Evolutionary conservation across 192 early-diverging fungal species (phyloP).

Genomic region (Rhizoclosmatium sp.): DNA sequence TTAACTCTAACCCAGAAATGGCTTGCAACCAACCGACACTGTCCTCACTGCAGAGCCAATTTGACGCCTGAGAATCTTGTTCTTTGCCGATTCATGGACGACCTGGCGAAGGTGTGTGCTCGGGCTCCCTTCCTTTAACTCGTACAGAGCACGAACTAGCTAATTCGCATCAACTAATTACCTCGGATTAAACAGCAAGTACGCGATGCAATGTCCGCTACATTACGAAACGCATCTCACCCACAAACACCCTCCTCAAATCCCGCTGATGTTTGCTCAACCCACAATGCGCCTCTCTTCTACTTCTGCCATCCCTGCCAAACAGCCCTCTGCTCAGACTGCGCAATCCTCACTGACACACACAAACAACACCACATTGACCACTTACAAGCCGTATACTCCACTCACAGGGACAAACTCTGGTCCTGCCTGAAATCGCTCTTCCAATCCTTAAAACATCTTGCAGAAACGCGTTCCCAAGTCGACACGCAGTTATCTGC

Average conservation of each 20-base stretch:
- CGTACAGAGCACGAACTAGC: background rate
- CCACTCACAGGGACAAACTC: slow-evolving; percentile 12
- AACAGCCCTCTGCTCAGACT: slow-evolving; percentile 55
- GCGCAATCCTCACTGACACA: slow-evolving; percentile 49
- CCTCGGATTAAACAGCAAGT: slow-evolving; percentile 14
- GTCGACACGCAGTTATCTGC: background rate
- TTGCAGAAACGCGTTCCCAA: background rate
- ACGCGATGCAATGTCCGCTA: slow-evolving; percentile 16
- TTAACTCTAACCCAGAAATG: slow-evolving; percentile 48
- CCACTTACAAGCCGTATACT: slow-evolving; percentile 41
- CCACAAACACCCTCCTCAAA: too few species aligned
- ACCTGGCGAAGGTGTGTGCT: slow-evolving; percentile 40
- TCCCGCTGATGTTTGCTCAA: slow-evolving; percentile 24
- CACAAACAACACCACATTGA: slow-evolving; percentile 43
- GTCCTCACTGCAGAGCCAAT: slow-evolving; percentile 57
- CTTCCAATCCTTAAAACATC: slow-evolving; percentile 1
- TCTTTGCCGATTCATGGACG: slow-evolving; percentile 56
- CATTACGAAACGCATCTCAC: background rate
- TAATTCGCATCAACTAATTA: background rate
- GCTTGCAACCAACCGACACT: slow-evolving; percentile 47
- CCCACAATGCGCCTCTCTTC: slow-evolving; percentile 42
- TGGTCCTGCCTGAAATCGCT: slow-evolving; percentile 1
- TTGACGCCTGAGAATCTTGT: slow-evolving; percentile 45
- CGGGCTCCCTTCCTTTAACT: background rate
- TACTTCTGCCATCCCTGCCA: slow-evolving; percentile 58